Evolutionary conservation across 495 filamentous ascomycete species (phyloP).

Genomic region (Halenospora varia): DNA sequence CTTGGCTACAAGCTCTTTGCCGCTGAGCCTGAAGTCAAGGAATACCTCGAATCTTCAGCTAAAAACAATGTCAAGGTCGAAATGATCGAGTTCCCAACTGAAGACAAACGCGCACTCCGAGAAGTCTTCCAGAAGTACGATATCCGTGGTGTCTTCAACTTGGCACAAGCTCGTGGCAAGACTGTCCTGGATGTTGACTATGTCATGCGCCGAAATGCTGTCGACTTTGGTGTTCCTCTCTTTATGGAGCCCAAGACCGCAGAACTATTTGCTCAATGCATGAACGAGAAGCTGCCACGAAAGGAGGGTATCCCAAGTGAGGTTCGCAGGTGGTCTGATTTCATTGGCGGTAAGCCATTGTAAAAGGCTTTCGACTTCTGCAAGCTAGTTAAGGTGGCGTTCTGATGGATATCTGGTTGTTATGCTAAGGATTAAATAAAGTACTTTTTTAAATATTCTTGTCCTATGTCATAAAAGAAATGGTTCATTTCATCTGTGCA

Average conservation of each 20-base stretch:
- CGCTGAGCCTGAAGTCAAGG: constrained; percentile 74
- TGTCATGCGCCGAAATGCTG: constrained; percentile 92
- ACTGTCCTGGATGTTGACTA: constrained; percentile 90
- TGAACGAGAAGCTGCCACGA: constrained; percentile 89
- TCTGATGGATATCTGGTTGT: no score
- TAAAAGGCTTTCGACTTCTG: constrained; percentile 40
- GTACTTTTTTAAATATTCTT: no score
- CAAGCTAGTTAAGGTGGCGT: no score
- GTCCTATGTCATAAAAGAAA: no score
- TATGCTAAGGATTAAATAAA: no score
- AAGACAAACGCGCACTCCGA: constrained; percentile 89
- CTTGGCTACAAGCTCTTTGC: constrained; percentile 93
- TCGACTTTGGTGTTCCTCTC: constrained; percentile 94
- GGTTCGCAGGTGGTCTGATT: constrained; percentile 91
- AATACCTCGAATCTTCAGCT: constrained; percentile 66
- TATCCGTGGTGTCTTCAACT: constrained; percentile 93
- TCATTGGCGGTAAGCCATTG: constrained; percentile 85
- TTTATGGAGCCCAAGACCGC: constrained; percentile 99
- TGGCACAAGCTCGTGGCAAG: constrained; percentile 79
- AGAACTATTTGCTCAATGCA: constrained; percentile 89
- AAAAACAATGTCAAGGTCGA: constrained; percentile 69
- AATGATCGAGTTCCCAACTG: constrained; percentile 94
- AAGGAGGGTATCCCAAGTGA: constrained; percentile 79
- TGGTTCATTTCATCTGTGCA: no score
- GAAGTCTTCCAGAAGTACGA: constrained; percentile 97